Percentiles rank a stretch among this genome's conserved stretches.
phyloP scores from a whole-genome alignment of 208 protist species.

The Leishmania arabica region DNA sequence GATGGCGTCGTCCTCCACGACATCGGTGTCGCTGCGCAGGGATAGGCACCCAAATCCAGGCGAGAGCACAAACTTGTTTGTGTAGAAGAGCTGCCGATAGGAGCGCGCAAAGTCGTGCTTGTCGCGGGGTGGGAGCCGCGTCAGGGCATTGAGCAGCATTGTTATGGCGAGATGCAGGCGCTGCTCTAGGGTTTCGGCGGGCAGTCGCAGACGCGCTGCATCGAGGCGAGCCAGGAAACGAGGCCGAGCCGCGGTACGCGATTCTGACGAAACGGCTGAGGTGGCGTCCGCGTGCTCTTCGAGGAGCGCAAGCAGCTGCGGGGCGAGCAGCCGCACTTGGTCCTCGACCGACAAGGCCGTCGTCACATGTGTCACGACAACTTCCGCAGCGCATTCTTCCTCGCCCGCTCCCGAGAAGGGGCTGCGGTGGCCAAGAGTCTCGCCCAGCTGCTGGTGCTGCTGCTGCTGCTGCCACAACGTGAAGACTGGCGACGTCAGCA shows the following conservation, averaged over 20 bases:
- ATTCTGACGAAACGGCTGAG: not conserved
- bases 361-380: not conserved
- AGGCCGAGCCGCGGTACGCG: not conserved
- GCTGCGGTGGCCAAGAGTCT: not conserved
- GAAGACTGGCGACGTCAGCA: constrained; percentile 30
- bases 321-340: constrained; percentile 37
- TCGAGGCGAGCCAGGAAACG: constrained; percentile 17
- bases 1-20: constrained; percentile 17
- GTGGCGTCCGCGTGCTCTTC: constrained; percentile 30
- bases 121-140: constrained; percentile 25
- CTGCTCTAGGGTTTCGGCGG: constrained; percentile 74
- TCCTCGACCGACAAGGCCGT: constrained; percentile 31
- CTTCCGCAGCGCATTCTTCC: not conserved
- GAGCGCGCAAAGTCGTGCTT: constrained; percentile 26
- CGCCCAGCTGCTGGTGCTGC: not conserved
- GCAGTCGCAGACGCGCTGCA: constrained; percentile 31
- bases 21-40: constrained; percentile 33
- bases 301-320: constrained; percentile 55
- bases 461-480: constrained; percentile 8
- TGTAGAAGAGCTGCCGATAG: constrained; percentile 58
- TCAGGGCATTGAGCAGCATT: constrained; percentile 47
- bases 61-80: constrained; percentile 71
- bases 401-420: not conserved
- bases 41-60: constrained; percentile 70
- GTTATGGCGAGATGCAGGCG: constrained; percentile 65